Percentiles rank a stretch among this genome's conserved stretches.
These are phyloP conservation scores for Kodamaea lidongshanica DNA, from an alignment of 805 yeast species.

Conservation along the genomic window DNA sequence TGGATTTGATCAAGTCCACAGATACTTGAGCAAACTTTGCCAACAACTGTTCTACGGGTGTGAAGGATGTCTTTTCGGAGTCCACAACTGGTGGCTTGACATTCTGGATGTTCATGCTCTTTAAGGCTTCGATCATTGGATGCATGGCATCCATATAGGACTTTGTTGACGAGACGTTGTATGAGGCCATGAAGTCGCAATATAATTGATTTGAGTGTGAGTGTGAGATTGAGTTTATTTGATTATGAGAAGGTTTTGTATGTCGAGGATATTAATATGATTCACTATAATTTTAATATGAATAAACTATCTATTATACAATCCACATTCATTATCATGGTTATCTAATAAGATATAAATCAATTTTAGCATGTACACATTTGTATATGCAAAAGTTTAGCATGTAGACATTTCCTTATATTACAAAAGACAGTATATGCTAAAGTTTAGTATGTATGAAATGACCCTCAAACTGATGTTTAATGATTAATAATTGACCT, in stretches of 20 bases:
- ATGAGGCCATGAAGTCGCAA: slow-evolving; percentile 27
- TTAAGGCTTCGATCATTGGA: slow-evolving; percentile 51
- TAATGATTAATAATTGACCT: too few species aligned
- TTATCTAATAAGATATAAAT: too few species aligned
- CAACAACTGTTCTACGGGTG: slow-evolving; percentile 28
- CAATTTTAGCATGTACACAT: too few species aligned
- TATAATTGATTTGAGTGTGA: slow-evolving; percentile 1
- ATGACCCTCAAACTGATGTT: too few species aligned
- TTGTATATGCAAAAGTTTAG: too few species aligned
- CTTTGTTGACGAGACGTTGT: slow-evolving; percentile 55
- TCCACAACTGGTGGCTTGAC: slow-evolving; percentile 34
- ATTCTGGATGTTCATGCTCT: slow-evolving; percentile 18
- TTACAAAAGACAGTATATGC: too few species aligned
- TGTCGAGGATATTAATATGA: not conserved
- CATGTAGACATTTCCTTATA: too few species aligned
- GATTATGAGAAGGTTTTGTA: slow-evolving; percentile 1
- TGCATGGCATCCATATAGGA: slow-evolving; percentile 78
- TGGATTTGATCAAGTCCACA: slow-evolving; percentile 16
- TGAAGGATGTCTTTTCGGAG: slow-evolving; percentile 23
- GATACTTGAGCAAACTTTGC: slow-evolving; percentile 36
- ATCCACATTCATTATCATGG: too few species aligned
- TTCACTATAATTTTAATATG: not conserved
- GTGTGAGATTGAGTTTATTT: too few species aligned
- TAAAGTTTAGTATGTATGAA: too few species aligned
- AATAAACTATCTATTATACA: too few species aligned